Evolutionary conservation across 2,329 filamentous ascomycete genomes (phyloP), one percentile per base, ranked within the genome.

Genomic region (Arachnomyces sp.): DNA sequence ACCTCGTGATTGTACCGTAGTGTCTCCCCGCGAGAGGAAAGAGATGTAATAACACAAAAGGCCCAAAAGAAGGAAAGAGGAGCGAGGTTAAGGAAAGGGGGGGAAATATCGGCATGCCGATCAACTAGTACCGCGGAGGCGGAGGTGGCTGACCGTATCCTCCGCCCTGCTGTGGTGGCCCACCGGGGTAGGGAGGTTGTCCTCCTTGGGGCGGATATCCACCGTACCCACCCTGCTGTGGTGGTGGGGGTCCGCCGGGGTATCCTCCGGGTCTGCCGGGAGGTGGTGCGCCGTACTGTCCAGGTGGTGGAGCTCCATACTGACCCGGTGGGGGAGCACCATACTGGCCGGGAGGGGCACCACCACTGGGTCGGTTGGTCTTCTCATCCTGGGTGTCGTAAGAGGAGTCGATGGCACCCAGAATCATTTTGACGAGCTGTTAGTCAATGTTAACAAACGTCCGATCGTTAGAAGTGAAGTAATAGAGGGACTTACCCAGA

Each of bases 361-460:
- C 46, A 39, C 51, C 56, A 30, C 45, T 44, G 16, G 59, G 58
- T 16, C 59, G 59, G 46, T 65, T 65, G 4, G 60, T 57, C 57
- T 77, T 77, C 59, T 82, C 79, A 47, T 82, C 78, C 57, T 82
- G 78, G 50, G 69, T 72, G 48, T 82, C 78, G 49, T 82, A 82
- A 14, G 75, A 77, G 16, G 72, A 67, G 52, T 84, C 80, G 53
- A 84, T 80, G 29, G 78, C 74, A 44, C 80, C 80, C 17, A 84
- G 73, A 37, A 84, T 74, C 43, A 84, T 68, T 61, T 84, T 84
- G 47, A 79, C 71, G 51, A 80, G 69, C 67, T 69, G 38, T 11
- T 17, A 11, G 12, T 12, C 7, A 32, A 5, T 17, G 39, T 56
- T 43, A 57, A 50, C 39, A 7, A 14, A n/a, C 13, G 36, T 11